Base-by-base conservation (phyloP, 2,329 filamentous ascomycete genomes). In the Colletotrichum theobromicola region DNA sequence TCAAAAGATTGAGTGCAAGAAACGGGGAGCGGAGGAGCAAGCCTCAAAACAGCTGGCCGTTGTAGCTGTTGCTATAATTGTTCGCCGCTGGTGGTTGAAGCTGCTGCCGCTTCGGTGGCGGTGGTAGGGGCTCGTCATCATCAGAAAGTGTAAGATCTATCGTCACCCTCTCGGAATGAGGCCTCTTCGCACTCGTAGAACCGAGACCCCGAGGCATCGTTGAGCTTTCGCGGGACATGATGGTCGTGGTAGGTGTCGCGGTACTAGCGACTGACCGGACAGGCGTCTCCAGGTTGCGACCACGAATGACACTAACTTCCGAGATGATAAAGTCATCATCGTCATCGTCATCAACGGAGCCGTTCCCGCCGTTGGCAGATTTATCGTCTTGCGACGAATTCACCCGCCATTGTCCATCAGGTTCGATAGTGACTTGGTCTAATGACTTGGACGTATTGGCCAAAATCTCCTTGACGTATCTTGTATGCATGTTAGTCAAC, bases 391-490 rank as follows among this genome's bases (percentile, higher is more conserved):
- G 84, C 5, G 80, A 78, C 12, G 79, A 80, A 57, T 86, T 85
- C 9, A 82, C 80, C 64, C 83, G 83, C 97, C 97, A 99, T 78
- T 89, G 88, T 4, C 96, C 97, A 77, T 95, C 90, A 2, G 96
- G 95, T 79, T 98, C 95, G 55, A 99, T 95, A 1, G 93, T 96
- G 30, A 98, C 95, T 78, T 98, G 94, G 71, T 98, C 95, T 1
- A 93, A 87, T 24, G 90, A 92, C 53, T 88, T 88, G 0, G 92
- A 85, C 0, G 96, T 98, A 37, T 90, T 92, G 70, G 90, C 88
- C 30, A 99, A 86, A 69, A 99, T 98, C 77, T 98, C 94, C 80
- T 93, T 92, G 18, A 98, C 95, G 81, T 98, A 98, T 80, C 93
- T 95, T 50, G 10, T 21, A 8, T 30, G 4, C 7, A 9, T 3